Conservation (phyloP, 371 early-diverging fungal species). For the Sporodiniella umbellata region DNA sequence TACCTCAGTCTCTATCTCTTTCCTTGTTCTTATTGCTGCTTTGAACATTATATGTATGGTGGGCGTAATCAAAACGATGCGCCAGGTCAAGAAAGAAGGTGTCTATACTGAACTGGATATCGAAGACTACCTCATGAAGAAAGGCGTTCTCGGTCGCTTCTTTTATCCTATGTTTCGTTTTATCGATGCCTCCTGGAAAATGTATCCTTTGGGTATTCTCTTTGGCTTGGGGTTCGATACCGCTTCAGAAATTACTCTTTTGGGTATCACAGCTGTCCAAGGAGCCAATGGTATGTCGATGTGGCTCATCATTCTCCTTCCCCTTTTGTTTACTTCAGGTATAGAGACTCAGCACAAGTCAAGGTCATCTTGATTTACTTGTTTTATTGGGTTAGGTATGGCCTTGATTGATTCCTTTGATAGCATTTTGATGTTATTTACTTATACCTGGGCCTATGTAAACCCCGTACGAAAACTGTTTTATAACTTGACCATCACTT, state of each 20-base stretch:
- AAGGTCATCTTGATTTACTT: not conserved
- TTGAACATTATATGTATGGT: constrained; percentile 52
- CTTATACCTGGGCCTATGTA: constrained; percentile 64
- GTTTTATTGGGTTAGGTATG: constrained; percentile 38
- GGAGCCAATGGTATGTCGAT: constrained; percentile 46
- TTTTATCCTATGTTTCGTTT: constrained; percentile 56
- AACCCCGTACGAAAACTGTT: constrained; percentile 60
- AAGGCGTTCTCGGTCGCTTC: constrained; percentile 48
- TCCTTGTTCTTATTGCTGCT: constrained; percentile 57
- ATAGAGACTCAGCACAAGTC: too few species aligned
- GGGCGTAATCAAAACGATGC: constrained; percentile 36
- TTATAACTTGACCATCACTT: constrained; percentile 63
- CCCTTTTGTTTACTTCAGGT: constrained; percentile 64
- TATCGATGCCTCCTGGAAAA: constrained; percentile 63
- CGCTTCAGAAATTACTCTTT: constrained; percentile 57
- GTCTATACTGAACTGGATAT: constrained; percentile 47
- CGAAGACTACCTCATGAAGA: constrained; percentile 31
- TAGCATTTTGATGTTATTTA: constrained; percentile 61
- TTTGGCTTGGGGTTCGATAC: constrained; percentile 77
- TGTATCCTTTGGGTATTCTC: constrained; percentile 61
- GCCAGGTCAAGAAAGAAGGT: constrained; percentile 37
- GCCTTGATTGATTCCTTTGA: constrained; percentile 64
- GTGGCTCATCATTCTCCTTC: constrained; percentile 56
- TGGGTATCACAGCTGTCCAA: constrained; percentile 55
- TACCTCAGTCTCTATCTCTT: constrained; percentile 53